Evolutionary conservation across 192 early-diverging fungal species (phyloP).

Genomic region (Linnemannia elongata): DNA sequence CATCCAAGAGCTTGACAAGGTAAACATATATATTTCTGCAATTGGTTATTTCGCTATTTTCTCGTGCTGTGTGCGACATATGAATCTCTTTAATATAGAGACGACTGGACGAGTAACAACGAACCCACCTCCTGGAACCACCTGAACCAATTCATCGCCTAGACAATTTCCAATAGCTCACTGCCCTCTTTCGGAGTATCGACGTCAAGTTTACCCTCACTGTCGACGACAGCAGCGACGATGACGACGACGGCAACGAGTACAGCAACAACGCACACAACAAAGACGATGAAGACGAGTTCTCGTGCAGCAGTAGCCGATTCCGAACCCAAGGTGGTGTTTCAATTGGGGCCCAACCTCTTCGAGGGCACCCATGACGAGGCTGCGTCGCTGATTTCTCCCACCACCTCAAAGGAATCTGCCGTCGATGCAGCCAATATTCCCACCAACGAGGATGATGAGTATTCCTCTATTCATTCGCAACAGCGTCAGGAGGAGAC

Average conservation of each 20-base stretch:
- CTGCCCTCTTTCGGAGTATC: conserved; percentile 23
- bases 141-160: conserved; percentile 35
- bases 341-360: conserved; percentile 12
- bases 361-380: not conserved
- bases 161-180: conserved; percentile 43
- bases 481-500: not conserved
- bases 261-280: not conserved
- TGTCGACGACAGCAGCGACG: conserved; percentile 4
- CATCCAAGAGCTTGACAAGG: conserved; percentile 23
- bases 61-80: too few species aligned
- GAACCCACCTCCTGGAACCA: conserved; percentile 14
- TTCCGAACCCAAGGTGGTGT: not conserved
- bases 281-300: not conserved
- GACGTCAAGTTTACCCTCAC: conserved; percentile 27
- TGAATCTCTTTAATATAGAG: not conserved
- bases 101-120: conserved; percentile 3
- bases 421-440: too few species aligned
- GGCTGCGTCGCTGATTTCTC: not conserved
- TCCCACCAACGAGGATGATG: conserved; percentile 4
- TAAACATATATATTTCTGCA: not conserved
- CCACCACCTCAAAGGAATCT: not conserved
- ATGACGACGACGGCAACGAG: conserved; percentile 6
- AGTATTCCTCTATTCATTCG: not conserved
- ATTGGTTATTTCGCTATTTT: too few species aligned
- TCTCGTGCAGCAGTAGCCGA: not conserved